Evolutionary conservation across 1,284 basidiomycete species (phyloP).

Genomic region (Puccinia brachypodii): DNA sequence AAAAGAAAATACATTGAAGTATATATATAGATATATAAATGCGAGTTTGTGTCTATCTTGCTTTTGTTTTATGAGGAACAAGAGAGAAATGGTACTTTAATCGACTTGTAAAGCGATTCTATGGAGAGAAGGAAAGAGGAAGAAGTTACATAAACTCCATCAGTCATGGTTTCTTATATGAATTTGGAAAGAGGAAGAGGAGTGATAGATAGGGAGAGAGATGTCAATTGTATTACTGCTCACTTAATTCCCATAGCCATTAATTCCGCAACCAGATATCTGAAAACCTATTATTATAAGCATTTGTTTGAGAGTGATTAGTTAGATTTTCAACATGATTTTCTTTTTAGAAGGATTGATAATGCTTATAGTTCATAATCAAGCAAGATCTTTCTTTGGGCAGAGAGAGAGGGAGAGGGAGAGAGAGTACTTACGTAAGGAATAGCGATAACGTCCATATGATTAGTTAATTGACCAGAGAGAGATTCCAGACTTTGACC

Average conservation of each 20-base stretch:
- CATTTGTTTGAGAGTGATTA: constrained; percentile 48
- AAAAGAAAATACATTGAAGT: no score
- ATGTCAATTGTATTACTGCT: neutral
- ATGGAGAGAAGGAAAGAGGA: neutral
- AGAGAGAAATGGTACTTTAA: no score
- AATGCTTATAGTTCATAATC: no score
- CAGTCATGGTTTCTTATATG: neutral
- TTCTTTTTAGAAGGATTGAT: no score
- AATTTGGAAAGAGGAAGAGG: no score
- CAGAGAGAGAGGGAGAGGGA: constrained; percentile 54
- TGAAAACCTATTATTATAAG: constrained; percentile 52
- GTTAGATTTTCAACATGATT: neutral
- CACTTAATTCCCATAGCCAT: constrained; percentile 63
- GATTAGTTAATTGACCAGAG: constrained; percentile 61
- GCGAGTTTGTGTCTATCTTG: no score
- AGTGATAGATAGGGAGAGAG: neutral
- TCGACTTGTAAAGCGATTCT: constrained; percentile 7
- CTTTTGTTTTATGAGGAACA: no score
- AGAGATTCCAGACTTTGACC: constrained; percentile 60
- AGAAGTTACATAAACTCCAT: neutral
- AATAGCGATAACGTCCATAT: constrained; percentile 89
- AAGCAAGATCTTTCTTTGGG: no score
- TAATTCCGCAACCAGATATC: constrained; percentile 63
- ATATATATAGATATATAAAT: no score
- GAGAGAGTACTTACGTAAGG: constrained; percentile 69